Evolutionary conservation across 2,329 filamentous ascomycete genomes (phyloP).

Genomic region (Botrytis squamosa): DNA sequence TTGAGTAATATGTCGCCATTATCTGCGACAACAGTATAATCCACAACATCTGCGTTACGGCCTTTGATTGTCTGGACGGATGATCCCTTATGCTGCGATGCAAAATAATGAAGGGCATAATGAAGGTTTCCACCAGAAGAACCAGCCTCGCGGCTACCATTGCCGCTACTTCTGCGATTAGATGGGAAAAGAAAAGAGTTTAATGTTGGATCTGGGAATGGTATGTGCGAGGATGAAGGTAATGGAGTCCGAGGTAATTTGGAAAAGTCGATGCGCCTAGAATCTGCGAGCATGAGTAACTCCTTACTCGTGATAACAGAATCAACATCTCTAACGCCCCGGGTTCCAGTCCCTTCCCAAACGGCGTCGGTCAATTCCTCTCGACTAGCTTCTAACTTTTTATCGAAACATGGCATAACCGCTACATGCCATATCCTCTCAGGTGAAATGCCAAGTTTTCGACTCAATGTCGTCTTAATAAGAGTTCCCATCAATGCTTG

Average conservation of each 20-base stretch:
- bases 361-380: conserved; percentile 82
- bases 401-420: conserved; percentile 98
- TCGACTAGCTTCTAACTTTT: conserved; percentile 94
- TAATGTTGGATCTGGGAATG: conserved; percentile 72
- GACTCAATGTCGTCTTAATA: conserved; percentile 80
- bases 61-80: conserved; percentile 70
- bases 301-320: conserved; percentile 98
- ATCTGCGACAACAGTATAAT: conserved; percentile 68
- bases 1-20: conserved; percentile 64
- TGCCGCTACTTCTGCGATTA: conserved; percentile 42
- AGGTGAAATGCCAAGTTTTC: conserved; percentile 67
- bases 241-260: conserved; percentile 61
- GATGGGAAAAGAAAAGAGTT: conserved; percentile 72
- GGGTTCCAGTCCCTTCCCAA: conserved; percentile 59
- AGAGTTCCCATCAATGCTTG: conserved; percentile 90
- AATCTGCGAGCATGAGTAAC: conserved; percentile 82
- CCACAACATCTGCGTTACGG: conserved; percentile 86
- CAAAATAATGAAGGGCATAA: conserved; percentile 76
- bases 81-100: conserved; percentile 69
- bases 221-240: conserved; percentile 45
- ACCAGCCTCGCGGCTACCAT: conserved; percentile 58
- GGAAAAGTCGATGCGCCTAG: conserved; percentile 75
- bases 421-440: conserved; percentile 90
- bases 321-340: conserved; percentile 81
- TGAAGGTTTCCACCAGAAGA: conserved; percentile 87